phyloP scores from a whole-genome alignment of 163 green algal species.

The Chloromonas sp. region DNA sequence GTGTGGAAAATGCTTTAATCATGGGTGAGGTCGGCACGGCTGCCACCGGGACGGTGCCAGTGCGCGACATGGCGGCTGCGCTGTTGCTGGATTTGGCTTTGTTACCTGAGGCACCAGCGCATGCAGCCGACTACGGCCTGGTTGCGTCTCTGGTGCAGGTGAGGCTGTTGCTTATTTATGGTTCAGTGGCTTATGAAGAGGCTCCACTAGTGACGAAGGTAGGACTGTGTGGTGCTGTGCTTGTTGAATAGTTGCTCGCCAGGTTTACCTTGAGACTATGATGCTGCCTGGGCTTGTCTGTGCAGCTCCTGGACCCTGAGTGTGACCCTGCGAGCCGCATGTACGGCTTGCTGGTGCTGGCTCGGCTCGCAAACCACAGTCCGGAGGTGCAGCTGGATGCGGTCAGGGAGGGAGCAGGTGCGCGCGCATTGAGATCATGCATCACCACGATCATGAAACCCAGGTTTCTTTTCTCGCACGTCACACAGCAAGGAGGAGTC shows the following conservation, averaged over 20 bases:
- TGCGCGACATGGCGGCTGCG: not conserved
- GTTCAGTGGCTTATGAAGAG: too few species aligned
- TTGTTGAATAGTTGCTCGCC: too few species aligned
- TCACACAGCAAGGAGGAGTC: too few species aligned
- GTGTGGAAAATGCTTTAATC: too few species aligned
- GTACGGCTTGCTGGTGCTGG: slow-evolving; percentile 36
- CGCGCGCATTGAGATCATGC: not conserved
- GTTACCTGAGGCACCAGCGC: not conserved
- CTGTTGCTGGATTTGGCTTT: not conserved
- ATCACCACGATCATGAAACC: slow-evolving; percentile 13
- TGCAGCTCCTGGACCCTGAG: not conserved
- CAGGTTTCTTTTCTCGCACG: not conserved
- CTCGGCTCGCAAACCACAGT: slow-evolving; percentile 20
- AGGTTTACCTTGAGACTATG: not conserved
- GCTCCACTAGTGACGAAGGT: too few species aligned
- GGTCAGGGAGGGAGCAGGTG: slow-evolving; percentile 25
- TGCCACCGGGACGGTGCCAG: too few species aligned
- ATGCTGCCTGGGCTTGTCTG: not conserved
- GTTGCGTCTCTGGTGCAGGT: not conserved
- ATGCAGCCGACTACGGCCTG: not conserved
- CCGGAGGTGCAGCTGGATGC: slow-evolving; percentile 33
- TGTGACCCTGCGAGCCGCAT: slow-evolving; percentile 10
- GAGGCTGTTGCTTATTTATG: not conserved
- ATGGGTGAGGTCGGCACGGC: too few species aligned
- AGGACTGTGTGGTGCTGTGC: too few species aligned